Evolutionary conservation across 2,329 filamentous ascomycete genomes (phyloP), one percentile per base, ranked within the genome.

Genomic region (Aureobasidium leucospermi): DNA sequence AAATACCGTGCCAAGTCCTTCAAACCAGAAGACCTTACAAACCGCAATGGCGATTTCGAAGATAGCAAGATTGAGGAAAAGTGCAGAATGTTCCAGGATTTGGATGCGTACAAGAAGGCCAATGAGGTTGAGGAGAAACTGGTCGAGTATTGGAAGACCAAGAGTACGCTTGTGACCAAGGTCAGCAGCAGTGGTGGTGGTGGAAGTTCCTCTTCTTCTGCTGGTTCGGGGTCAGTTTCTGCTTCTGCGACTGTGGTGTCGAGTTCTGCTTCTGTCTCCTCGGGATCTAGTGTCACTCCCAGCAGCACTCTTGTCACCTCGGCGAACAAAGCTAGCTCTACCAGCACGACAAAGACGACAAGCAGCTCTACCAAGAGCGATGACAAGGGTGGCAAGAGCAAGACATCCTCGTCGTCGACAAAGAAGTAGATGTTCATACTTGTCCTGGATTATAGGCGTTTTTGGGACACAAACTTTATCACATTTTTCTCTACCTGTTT

Each of bases 21-120:
- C 58, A 58, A 46, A 2, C 10, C 8, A 8, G 42, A 57, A 23
- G 29, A 45, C 4, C 46, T 5, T 7, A n/a, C 19, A 41, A 38
- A 43, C 19, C 39, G 34, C 10, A 36, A 64, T 0, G 67, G 59
- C 19, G 70, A 70, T 34, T 61, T 61, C 38, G 49, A 36, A 13
- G 36, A 32, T 6, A 60, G 63, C 0, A 67, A 68, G 0, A 70
- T 74, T 43, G 23, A 60, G 16, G 57, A 61, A 19, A 73, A 70
- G 60, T 62, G 72, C 16, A 63, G 61, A 4, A 69, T 68, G 63
- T 71, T 74, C 52, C 67, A 65, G 58, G 63, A 62, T 45, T 62
- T 69, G 6, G 61, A 70, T 56, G 68, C 70, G 5, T 74, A 74
- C 59, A 65, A 63, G 1, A 59, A 66, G 10, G 59, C 42, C 0